Evolutionary conservation across 352 stramenopile species (phyloP).

Genomic region (Pythium monospermum): DNA sequence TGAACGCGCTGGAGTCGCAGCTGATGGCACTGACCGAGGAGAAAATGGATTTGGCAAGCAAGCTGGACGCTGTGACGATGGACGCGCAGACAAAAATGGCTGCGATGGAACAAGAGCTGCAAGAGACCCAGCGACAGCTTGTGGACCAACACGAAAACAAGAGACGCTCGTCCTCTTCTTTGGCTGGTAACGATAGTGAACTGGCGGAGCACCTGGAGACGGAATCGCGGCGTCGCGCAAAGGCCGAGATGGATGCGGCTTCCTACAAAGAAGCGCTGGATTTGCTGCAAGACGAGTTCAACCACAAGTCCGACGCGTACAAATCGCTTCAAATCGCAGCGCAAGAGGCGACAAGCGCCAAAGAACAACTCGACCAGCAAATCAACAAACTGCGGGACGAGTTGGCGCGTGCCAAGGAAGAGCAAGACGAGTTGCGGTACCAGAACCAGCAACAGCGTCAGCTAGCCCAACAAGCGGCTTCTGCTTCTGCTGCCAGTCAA

Average conservation of each 20-base stretch:
- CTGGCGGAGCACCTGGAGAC: slow-evolving; percentile 32
- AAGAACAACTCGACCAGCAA: slow-evolving; percentile 31
- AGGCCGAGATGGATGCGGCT: slow-evolving; percentile 52
- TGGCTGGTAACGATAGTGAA: background rate
- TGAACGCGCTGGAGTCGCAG: slow-evolving; percentile 24
- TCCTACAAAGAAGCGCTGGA: slow-evolving; percentile 62
- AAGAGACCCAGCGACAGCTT: background rate
- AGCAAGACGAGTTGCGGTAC: slow-evolving; percentile 50
- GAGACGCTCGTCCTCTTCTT: background rate
- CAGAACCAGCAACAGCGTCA: slow-evolving; percentile 40
- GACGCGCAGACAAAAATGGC: background rate
- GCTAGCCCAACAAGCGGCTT: background rate
- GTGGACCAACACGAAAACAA: background rate
- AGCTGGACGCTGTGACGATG: slow-evolving; percentile 2
- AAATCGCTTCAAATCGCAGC: slow-evolving; percentile 32
- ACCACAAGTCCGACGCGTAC: slow-evolving; percentile 36
- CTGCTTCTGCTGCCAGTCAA: too few species aligned
- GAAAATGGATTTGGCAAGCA: slow-evolving; percentile 11
- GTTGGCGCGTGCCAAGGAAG: slow-evolving; percentile 37
- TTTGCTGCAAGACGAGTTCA: slow-evolving; percentile 51
- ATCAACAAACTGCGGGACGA: slow-evolving; percentile 22
- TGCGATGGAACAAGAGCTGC: slow-evolving; percentile 5
- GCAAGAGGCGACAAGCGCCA: slow-evolving; percentile 20
- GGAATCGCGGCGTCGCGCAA: slow-evolving; percentile 31
- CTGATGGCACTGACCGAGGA: slow-evolving; percentile 17